Conservation (phyloP, 2,329 filamentous ascomycete genomes). For the Ophiocordyceps camponoti-leonardi region DNA sequence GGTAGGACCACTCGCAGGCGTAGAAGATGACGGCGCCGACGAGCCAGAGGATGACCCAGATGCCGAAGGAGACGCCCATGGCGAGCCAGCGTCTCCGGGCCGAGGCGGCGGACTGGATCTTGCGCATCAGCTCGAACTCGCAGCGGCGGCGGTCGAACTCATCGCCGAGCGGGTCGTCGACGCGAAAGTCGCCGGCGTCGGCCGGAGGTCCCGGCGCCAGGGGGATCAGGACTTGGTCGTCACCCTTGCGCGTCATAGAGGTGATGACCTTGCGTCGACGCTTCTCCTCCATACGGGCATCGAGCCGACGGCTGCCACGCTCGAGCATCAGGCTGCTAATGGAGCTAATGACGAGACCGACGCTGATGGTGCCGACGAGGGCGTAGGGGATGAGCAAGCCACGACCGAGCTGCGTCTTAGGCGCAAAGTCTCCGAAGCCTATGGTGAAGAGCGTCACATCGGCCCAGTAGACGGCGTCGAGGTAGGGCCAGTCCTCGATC, state of each 20-base stretch:
- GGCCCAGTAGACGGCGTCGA: conserved; percentile 66
- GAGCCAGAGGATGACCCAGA: conserved; percentile 64
- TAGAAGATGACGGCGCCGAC: conserved; percentile 62
- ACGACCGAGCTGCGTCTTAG: conserved; percentile 36
- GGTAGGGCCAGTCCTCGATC: conserved; percentile 58
- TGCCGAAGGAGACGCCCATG: conserved; percentile 46
- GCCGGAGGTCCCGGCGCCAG: conserved; percentile 12
- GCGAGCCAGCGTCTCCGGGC: conserved; percentile 58
- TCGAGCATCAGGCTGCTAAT: conserved; percentile 52
- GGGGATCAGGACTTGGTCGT: conserved; percentile 31
- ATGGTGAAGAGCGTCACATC: conserved; percentile 53
- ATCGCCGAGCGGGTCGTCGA: conserved; percentile 6
- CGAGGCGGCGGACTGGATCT: conserved; percentile 51
- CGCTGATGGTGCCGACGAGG: conserved; percentile 65
- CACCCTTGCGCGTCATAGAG: conserved; percentile 25
- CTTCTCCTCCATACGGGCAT: conserved; percentile 42
- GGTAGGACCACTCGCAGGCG: conserved; percentile 30
- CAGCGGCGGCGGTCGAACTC: conserved; percentile 46
- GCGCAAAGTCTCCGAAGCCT: conserved; percentile 39
- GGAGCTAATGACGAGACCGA: conserved; percentile 68
- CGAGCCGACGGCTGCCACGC: conserved; percentile 34
- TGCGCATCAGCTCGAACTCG: conserved; percentile 67
- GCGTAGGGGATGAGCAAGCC: conserved; percentile 71
- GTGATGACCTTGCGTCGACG: conserved; percentile 31
- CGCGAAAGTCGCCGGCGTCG: conserved; percentile 3